phyloP scores from a whole-genome alignment of 805 yeast species.

The Torulaspora gathmanii region DNA sequence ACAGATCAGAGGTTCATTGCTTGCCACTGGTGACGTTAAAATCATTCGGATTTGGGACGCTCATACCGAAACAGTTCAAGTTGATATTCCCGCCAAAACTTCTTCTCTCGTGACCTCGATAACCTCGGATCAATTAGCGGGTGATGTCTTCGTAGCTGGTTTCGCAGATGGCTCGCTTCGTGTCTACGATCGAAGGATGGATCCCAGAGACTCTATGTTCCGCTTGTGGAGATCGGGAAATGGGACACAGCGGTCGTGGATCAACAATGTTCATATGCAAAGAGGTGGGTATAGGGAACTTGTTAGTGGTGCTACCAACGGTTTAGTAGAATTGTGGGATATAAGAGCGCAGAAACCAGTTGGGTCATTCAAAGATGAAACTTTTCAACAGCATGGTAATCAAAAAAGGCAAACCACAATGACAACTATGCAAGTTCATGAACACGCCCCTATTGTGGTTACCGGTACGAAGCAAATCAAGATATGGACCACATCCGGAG shows the following conservation, averaged over 20 bases:
- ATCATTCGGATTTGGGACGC: conserved; percentile 95
- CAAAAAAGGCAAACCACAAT: conserved; percentile 32
- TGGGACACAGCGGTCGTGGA: conserved; percentile 47
- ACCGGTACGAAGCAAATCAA: conserved; percentile 79
- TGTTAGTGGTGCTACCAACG: conserved; percentile 77
- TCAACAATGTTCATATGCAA: conserved; percentile 86
- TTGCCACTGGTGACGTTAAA: conserved; percentile 93
- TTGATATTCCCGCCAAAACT: conserved; percentile 87
- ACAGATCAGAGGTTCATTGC: conserved; percentile 83
- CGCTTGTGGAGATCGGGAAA: conserved; percentile 63
- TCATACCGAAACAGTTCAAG: conserved; percentile 79
- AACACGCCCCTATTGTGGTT: conserved; percentile 92
- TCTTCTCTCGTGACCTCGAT: conserved; percentile 82
- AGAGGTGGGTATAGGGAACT: conserved; percentile 93
- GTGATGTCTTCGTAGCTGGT: conserved; percentile 84
- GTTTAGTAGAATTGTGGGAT: conserved; percentile 86
- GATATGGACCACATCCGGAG: conserved; percentile 83
- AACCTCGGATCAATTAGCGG: conserved; percentile 94
- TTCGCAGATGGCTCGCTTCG: conserved; percentile 86
- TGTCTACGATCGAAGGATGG: conserved; percentile 85
- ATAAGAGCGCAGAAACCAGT: conserved; percentile 72
- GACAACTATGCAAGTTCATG: conserved; percentile 80
- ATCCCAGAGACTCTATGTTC: conserved; percentile 80
- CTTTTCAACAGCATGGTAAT: conserved; percentile 33
- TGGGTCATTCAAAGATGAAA: conserved; percentile 53